Base-by-base conservation (phyloP, 176 grass and related monocot species). In the Cenchrus fungigraminus region DNA sequence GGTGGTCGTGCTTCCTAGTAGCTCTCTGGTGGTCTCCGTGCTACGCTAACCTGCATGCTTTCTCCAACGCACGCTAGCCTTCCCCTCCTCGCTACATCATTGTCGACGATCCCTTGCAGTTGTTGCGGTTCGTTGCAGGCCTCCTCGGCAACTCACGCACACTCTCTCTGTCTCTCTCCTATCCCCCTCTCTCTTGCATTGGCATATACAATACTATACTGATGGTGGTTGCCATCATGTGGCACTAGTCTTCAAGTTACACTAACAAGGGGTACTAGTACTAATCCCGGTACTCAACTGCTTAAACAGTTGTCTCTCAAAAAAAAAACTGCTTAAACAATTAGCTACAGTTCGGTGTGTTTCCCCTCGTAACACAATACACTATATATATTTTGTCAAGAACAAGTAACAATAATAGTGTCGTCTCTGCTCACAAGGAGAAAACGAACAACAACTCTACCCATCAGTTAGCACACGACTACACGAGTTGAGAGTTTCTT, bases 1-100 rank as follows among this genome's bases (percentile, higher is more conserved):
- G 80, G 60, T 60, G 80, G 68, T 60, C 74, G 57, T 67, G 51
- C 17, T 52, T 72, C 32, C 8, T 32, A 6, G 6, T 40, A 40
- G 37, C 37, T 40, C 20, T 29, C 61, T 6, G 83, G 76, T 91
- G 81, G 81, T 91, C 89, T 84, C 69, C 70, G 89, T 61, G 89
- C 89, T 84, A 91, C 80, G 89, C 89, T 70, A 87, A 84, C 80
- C 76, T 74, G 53, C 50, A 73, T 79, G 89, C 89, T 91, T 91
- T 91, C 85, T 84, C 89, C 76, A 61, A 46, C 46, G 53, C 89
- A 87, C 89, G 89, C 76, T 87, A 87, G 73, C 79, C 25, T n/a
- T 8, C n/a, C 47, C 34, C 58, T 4, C 25, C 58, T 4, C 25
- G 79, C 60, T 68, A 60, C 68, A 78, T 90, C 89, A 54, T 66